Base-by-base conservation (phyloP, 176 grass and related monocot genomes). In the Hordeum marinum region DNA sequence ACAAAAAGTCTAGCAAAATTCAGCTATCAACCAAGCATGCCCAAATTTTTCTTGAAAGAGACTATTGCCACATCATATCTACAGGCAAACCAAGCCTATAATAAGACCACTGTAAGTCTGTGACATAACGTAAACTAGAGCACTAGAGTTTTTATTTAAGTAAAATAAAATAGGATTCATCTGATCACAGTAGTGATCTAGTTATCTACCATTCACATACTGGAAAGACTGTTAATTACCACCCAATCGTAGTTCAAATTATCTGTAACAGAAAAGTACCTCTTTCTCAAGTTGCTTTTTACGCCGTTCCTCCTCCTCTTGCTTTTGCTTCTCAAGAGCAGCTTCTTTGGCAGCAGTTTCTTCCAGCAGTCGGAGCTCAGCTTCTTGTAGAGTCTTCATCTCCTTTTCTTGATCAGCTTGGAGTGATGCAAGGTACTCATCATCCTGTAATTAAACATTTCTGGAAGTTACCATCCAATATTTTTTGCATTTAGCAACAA, bases 401-500 rank as follows among this genome's bases (percentile, higher is more conserved):
- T 98, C 96, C 48, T 99, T 99, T 92, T 96, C 96, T 90, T 90
- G 88, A 83, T 99, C 96, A 75, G 96, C 96, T 92, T 91, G 93
- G 57, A 99, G 88, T 23, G 96, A 81, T 73, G 90, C 94, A 87
- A 99, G 91, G 85, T 99, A 99, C 55, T 94, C 96, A 82, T 92
- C 94, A 80, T 99, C 96, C 96, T 99, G 85, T 79, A 86, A 90
- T 65, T 35, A 50, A 86, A 90, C 23, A 26, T 89, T 89, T 31
- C 60, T 80, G 43, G 45, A 24, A 45, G 5, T 48, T 17, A 18
- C 32, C 3, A 12, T 25, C 60, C 18, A 50, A 72, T 63, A 58
- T 83, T 74, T 57, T 23, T 67, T 64, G 78, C 48, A 83, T 40
- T 67, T 78, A 83, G 29, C 23, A 78, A 78, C 12, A 73, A 57